A percentile compares a stretch with the other conserved stretches of the same genome.
Evolutionary conservation across 179 eudicot species (phyloP).

Genomic region (Vitellaria paradoxa): DNA sequence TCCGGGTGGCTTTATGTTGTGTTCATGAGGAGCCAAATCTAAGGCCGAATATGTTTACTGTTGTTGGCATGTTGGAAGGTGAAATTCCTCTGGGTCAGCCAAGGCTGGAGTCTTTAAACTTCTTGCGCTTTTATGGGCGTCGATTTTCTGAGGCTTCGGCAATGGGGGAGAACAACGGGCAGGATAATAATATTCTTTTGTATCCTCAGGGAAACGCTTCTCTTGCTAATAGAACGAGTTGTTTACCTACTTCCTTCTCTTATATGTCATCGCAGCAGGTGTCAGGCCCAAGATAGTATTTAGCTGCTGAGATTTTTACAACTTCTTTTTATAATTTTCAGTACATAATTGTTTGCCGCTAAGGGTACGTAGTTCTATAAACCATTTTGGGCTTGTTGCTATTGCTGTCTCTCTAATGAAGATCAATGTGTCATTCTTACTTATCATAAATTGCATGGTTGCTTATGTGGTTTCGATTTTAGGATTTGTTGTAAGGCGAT

Average conservation of each 20-base stretch:
- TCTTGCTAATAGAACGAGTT: conserved; percentile 13
- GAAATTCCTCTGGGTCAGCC: conserved; percentile 41
- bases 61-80: conserved; percentile 73
- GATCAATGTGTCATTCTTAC: background rate
- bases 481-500: too few species aligned
- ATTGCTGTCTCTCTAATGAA: background rate
- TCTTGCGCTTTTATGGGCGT: conserved; percentile 71
- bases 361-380: background rate
- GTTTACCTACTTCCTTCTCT: conserved; percentile 26
- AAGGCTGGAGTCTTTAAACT: conserved; percentile 47
- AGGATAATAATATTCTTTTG: conserved; percentile 14
- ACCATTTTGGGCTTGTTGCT: too few species aligned
- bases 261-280: conserved; percentile 50
- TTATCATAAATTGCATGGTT: background rate
- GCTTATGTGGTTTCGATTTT: background rate
- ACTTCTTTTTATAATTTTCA: background rate
- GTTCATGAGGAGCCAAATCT: conserved; percentile 65
- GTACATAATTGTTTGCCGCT: background rate
- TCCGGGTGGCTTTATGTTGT: conserved; percentile 68
- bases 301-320: background rate
- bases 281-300: conserved; percentile 52
- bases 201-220: conserved; percentile 28
- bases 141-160: conserved; percentile 54
- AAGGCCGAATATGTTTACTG: conserved; percentile 63
- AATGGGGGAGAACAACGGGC: conserved; percentile 25